A percentile compares a stretch with the other conserved stretches of the same genome.
These are phyloP conservation scores for Chlamydomonas sp. DNA, from an alignment of 139 green algal genomes.

Conservation along the genomic window DNA sequence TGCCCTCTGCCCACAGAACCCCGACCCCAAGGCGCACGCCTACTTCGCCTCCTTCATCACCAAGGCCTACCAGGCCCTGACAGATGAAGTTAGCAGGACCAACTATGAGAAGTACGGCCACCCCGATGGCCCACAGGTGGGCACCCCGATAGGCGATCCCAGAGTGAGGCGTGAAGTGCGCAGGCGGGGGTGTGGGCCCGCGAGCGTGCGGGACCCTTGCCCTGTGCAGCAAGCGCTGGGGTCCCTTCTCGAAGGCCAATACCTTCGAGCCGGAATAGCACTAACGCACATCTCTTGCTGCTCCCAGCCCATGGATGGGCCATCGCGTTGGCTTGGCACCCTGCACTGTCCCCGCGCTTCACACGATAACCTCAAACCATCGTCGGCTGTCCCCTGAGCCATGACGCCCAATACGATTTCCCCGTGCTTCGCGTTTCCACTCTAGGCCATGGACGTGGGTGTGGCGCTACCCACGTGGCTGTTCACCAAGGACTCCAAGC, in stretches of 20 bases:
- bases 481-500: slow-evolving; percentile 84
- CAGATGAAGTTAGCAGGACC: slow-evolving; percentile 77
- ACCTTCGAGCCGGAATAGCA: too few relatives aligned
- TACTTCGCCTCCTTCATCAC: slow-evolving; percentile 90
- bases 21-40: slow-evolving; percentile 78
- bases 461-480: slow-evolving; percentile 90
- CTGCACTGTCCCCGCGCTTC: too few relatives aligned
- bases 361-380: too few relatives aligned
- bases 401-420: not conserved
- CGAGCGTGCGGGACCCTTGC: too few relatives aligned
- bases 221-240: too few relatives aligned
- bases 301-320: too few relatives aligned
- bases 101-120: slow-evolving; percentile 95
- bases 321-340: too few relatives aligned
- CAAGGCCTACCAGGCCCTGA: slow-evolving; percentile 82
- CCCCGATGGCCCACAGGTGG: slow-evolving; percentile 84
- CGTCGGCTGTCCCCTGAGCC: too few relatives aligned
- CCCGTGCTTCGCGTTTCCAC: not conserved
- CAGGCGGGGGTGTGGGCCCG: too few relatives aligned
- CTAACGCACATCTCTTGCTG: too few relatives aligned
- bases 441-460: slow-evolving; percentile 72
- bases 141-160: not conserved
- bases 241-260: too few relatives aligned
- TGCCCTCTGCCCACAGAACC: slow-evolving; percentile 67
- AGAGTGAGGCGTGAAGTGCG: too few relatives aligned